Percentiles rank a stretch among this genome's conserved stretches.
Evolutionary conservation across 495 filamentous ascomycete genomes (phyloP).

Genomic region (Penicillium antarcticum): DNA sequence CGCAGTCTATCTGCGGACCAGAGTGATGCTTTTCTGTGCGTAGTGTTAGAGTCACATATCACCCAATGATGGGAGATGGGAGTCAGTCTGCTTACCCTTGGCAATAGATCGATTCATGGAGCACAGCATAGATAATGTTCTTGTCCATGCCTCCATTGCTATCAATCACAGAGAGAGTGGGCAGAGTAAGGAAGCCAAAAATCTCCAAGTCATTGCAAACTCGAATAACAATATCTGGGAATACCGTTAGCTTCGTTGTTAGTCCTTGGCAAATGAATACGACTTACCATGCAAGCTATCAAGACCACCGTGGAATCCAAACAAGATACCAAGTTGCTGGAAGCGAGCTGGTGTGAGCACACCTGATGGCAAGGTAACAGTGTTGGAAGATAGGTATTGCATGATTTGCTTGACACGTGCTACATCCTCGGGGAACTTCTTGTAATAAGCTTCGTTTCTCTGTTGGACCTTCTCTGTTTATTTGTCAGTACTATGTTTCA

Average conservation of each 20-base stretch:
- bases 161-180: conserved; percentile 66
- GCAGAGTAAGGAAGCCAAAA: conserved; percentile 69
- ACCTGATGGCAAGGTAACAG: conserved; percentile 61
- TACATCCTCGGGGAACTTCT: conserved; percentile 83
- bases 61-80: not conserved
- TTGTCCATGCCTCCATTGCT: conserved; percentile 63
- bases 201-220: conserved; percentile 65
- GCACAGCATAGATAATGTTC: conserved; percentile 74
- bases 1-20: conserved; percentile 62
- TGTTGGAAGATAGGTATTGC: conserved; percentile 55
- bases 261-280: not conserved
- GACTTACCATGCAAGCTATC: conserved; percentile 59
- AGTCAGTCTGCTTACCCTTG: conserved; percentile 39
- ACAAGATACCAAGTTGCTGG: conserved; percentile 67
- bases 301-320: conserved; percentile 74
- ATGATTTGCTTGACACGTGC: conserved; percentile 64
- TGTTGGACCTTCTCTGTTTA: conserved; percentile 53
- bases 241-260: not conserved
- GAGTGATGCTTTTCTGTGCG: conserved; percentile 46
- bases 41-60: conserved; percentile 10
- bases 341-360: conserved; percentile 66
- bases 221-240: conserved; percentile 61
- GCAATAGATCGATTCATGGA: conserved; percentile 86
- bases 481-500: conserved; percentile 10
- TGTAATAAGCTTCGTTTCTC: conserved; percentile 74